Percentiles rank a stretch among this genome's conserved stretches.
These are phyloP conservation scores for Kwoniella europaea DNA, from an alignment of 768 basidiomycete genomes.

Conservation along the genomic window DNA sequence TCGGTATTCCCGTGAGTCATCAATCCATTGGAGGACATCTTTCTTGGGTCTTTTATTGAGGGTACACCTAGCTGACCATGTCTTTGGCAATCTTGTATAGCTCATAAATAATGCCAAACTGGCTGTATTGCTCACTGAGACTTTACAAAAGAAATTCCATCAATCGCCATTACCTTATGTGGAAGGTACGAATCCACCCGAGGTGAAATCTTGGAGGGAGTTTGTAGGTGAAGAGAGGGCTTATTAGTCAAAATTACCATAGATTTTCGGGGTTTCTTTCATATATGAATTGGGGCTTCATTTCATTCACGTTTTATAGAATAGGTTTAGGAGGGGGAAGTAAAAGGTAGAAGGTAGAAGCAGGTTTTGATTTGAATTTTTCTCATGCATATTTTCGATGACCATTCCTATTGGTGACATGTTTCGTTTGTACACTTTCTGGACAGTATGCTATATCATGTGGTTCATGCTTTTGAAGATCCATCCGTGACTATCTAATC, in stretches of 20 bases:
- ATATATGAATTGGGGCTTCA: background rate
- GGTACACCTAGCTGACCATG: no score
- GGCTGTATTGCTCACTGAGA: conserved; percentile 88
- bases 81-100: conserved; percentile 57
- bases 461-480: no score
- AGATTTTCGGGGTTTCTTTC: background rate
- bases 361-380: background rate
- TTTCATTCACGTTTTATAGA: background rate
- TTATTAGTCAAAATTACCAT: conserved; percentile 4
- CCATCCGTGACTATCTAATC: no score
- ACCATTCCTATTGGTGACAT: background rate
- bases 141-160: conserved; percentile 61
- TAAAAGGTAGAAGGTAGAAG: background rate
- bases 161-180: conserved; percentile 64
- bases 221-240: conserved; percentile 57
- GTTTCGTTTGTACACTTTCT: background rate
- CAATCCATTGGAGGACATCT: background rate
- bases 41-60: background rate
- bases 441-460: no score
- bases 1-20: conserved; percentile 68
- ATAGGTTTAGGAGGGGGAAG: conserved; percentile 1
- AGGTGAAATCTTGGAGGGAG: conserved; percentile 89
- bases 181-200: conserved; percentile 86
- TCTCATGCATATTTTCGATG: conserved; percentile 2
- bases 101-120: conserved; percentile 87